Evolutionary conservation across 495 filamentous ascomycete genomes (phyloP), one percentile per base, ranked within the genome.

Genomic region (Wilcoxina mikolae): DNA sequence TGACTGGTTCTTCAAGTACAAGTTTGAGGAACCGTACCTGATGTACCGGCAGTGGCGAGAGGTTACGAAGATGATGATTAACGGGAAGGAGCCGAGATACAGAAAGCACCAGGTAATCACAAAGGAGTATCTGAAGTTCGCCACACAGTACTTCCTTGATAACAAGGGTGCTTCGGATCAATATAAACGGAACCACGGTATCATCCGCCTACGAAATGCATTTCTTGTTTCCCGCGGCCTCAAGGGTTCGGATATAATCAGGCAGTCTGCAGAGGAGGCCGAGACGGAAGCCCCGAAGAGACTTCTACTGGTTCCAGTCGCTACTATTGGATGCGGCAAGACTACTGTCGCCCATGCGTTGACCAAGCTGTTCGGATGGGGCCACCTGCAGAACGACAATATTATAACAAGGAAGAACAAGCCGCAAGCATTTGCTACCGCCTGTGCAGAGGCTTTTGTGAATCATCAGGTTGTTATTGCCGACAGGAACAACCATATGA

Each of bases 1-100:
- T 17, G 86, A 96, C 67, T 98, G 90, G 90, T 96, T 98, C 71
- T 98, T 96, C 80, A 98, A 98, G 68, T 98, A 87, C 76, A 98
- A 98, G 71, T 98, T 96, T 51, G 91, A 98, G 66, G 93, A 98
- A 71, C 91, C 91, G 0, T 98, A 98, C 67, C 70, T 98, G 59
- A 86, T 98, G 85, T 98, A 95, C 65, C 79, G 91, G 29, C 93
- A 96, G 69, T 98, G 91, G 91, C 84, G 91, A 33, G 91, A 96
- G 72, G 90, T 82, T 66, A 98, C 91, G 24, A 98, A 95, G 68
- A 75, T 87, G 10, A 71, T 95, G 47, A 94, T 96, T 51, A 53
- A 73, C 2, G 87, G 87, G 10, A 83, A 76, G 61, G 67, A 76
- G 22, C 85, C 87, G 9, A 83, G 76, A 53, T 82, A 76, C 71